Evolutionary conservation across 2,329 filamentous ascomycete genomes (phyloP), one percentile per base, ranked within the genome.

Genomic region (Paraphaeosphaeria minitans): DNA sequence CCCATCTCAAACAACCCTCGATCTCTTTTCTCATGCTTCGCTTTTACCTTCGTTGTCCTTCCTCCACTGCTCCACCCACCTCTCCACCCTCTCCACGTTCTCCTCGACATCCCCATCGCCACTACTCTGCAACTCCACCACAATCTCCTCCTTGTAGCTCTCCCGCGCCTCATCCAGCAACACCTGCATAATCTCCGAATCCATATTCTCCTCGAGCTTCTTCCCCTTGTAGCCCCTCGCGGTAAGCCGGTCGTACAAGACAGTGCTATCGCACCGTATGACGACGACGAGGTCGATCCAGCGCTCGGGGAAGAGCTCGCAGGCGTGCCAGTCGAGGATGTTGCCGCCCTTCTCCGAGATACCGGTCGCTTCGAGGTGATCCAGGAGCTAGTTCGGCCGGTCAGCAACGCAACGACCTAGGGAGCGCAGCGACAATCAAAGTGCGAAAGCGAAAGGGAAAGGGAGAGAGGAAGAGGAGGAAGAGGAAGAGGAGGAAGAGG

Each of bases 251-350:
- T 99, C 95, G 74, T 95, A 98, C 2, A 97, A 84, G 14, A 89
- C 81, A 21, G 85, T 87, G 19, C 92, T 93, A 67, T 95, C 88
- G 56, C 91, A 92, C 47, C 95, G 85, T 63, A 99, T 78, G 56
- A 99, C 95, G 5, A 98, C 90, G 0, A 99, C 93, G 2, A 99
- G 85, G 75, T 99, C 95, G 72, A 99, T 90, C 92, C 93, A 96
- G 72, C 90, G 90, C 74, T 90, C 88, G 2, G 95, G 95, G 73
- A 98, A 98, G 22, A 98, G 80, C 71, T 98, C 95, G 80, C 94
- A 98, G 2, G 93, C 94, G 79, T 99, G 95, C 94, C 95, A 99
- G 80, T 99, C 95, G 72, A 99, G 90, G 67, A 99, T 87, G 77
- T 87, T 91, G 21, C 95, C 95, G 57, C 94, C 94, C 21, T 85